These are phyloP conservation scores for Cryptomeria japonica DNA, from an alignment of 75 land plant species.

Conservation along the genomic window DNA sequence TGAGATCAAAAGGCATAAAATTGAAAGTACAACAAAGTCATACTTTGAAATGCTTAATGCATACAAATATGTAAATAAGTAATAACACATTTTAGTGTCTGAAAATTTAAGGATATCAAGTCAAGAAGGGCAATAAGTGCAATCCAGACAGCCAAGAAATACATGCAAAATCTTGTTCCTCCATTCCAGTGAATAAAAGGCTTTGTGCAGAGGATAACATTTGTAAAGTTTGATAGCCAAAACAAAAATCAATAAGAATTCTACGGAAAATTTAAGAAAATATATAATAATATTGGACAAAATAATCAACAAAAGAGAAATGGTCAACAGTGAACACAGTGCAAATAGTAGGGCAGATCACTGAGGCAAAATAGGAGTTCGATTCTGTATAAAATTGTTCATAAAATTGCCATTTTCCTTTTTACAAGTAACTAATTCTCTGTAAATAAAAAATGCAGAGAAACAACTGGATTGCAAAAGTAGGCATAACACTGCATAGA, in stretches of 20 bases:
- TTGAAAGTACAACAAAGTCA: neutral
- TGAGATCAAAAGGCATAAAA: neutral
- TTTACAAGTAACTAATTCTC: neutral
- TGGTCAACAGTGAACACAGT: neutral
- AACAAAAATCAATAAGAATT: neutral
- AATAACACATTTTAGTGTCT: neutral
- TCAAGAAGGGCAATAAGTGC: neutral
- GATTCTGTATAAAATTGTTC: neutral
- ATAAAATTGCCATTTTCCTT: neutral
- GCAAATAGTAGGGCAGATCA: neutral
- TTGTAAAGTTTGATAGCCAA: neutral
- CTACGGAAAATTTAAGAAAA: neutral
- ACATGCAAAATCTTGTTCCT: neutral
- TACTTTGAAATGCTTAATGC: neutral
- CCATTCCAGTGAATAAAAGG: neutral
- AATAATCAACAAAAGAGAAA: neutral
- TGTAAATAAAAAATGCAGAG: neutral
- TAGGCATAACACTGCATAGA: neutral
- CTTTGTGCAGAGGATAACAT: neutral
- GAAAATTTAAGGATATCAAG: neutral
- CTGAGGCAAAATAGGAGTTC: neutral
- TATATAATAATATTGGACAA: neutral
- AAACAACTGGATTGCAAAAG: neutral
- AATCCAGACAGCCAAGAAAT: neutral
- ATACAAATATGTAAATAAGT: neutral